Conservation (phyloP, 768 basidiomycete genomes). For the Xerocomellus dryophilus region DNA sequence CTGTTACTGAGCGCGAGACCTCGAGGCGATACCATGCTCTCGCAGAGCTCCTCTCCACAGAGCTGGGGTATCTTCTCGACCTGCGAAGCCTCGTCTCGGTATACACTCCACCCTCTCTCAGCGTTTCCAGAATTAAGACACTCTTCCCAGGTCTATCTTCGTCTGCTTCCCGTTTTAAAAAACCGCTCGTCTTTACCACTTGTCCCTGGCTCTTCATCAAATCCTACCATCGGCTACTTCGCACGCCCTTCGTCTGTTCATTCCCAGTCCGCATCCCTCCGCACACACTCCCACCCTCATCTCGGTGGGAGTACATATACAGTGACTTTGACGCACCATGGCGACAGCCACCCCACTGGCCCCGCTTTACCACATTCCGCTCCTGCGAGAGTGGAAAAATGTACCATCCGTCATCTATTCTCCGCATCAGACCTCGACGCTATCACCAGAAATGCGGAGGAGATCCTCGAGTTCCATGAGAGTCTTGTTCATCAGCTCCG, state of each 20-base stretch:
- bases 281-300: conserved; percentile 46
- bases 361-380: conserved; percentile 8
- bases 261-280: conserved; percentile 42
- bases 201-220: conserved; percentile 27
- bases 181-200: conserved; percentile 19
- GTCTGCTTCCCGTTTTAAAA: conserved; percentile 49
- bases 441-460: conserved; percentile 64
- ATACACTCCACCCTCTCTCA: conserved; percentile 24
- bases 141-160: conserved; percentile 58
- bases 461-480: conserved; percentile 68
- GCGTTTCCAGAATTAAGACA: not conserved
- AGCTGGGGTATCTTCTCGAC: conserved; percentile 78
- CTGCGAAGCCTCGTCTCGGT: conserved; percentile 75
- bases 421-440: conserved; percentile 54
- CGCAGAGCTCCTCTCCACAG: conserved; percentile 80
- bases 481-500: conserved; percentile 56
- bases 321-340: conserved; percentile 13
- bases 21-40: conserved; percentile 68
- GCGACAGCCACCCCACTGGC: conserved; percentile 9
- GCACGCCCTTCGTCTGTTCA: conserved; percentile 40
- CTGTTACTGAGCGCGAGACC: conserved; percentile 32
- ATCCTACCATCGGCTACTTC: conserved; percentile 28
- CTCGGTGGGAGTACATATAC: conserved; percentile 15
- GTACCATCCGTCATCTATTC: conserved; percentile 48
- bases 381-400: conserved; percentile 31